phyloP scores from a whole-genome alignment of 169 alveolate species.

The Theileria orientalis region DNA sequence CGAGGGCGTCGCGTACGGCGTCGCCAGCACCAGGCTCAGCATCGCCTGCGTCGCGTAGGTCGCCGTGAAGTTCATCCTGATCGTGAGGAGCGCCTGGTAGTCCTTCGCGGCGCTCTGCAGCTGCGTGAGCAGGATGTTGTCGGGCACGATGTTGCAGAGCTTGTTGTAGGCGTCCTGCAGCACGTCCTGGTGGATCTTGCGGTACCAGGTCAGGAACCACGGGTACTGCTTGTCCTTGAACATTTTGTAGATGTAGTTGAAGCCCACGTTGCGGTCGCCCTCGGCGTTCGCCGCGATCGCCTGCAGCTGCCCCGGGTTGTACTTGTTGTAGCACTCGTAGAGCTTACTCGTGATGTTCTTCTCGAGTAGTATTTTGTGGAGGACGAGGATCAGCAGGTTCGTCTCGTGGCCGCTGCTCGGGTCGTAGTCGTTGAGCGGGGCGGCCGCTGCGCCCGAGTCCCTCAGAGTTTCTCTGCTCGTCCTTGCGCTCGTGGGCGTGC shows the following conservation, averaged over 20 bases:
- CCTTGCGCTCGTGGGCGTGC: neutral
- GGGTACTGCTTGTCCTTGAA: slow-evolving; percentile 67
- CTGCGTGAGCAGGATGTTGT: slow-evolving; percentile 35
- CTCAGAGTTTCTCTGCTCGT: neutral
- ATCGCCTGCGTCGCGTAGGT: slow-evolving; percentile 62
- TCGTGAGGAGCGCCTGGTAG: slow-evolving; percentile 47
- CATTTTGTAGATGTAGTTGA: slow-evolving; percentile 53
- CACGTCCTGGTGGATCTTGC: slow-evolving; percentile 61
- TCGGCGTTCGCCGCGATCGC: neutral
- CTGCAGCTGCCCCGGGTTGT: slow-evolving; percentile 34
- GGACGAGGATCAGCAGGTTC: slow-evolving; percentile 32
- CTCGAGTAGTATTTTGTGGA: slow-evolving; percentile 63
- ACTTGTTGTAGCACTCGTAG: slow-evolving; percentile 50
- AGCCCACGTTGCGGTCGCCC: neutral
- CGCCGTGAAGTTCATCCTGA: slow-evolving; percentile 34
- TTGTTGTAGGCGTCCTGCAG: slow-evolving; percentile 61
- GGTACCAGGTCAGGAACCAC: slow-evolving; percentile 64
- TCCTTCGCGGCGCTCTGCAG: slow-evolving; percentile 13
- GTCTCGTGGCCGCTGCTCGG: slow-evolving; percentile 20
- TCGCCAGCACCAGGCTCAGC: slow-evolving; percentile 45
- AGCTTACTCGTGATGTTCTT: slow-evolving; percentile 48
- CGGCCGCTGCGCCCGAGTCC: neutral
- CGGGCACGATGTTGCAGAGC: slow-evolving; percentile 52
- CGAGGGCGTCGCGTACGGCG: slow-evolving; percentile 63
- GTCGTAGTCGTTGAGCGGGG: neutral